Base-by-base conservation (phyloP, 202 grass and related monocot genomes). In the Carex sylvatica region DNA sequence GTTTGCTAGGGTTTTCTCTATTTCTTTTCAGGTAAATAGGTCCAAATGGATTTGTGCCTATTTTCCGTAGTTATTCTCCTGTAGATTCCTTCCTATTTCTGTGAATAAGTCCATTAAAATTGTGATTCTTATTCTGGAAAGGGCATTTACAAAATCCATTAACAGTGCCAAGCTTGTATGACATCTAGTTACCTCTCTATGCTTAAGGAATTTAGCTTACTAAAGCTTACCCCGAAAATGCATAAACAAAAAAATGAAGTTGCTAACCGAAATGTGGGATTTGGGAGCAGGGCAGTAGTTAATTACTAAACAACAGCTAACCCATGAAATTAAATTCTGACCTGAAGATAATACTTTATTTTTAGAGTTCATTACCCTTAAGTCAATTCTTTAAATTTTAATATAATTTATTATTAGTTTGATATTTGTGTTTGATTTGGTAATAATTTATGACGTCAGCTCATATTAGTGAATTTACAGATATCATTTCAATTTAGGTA, bases 401-500 rank as follows among this genome's bases (percentile, higher is more conserved):
- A 5, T 12, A 11, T 42, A 9, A 46, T 70, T 70, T 42, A 9
- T 46, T 70, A 9, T 70, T 22, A 46, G 18, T 11, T 70, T 44
- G 16, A 44, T 70, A 70, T 46, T 70, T 70, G 36, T 23, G n/a
- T 22, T 69, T 42, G 6, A 44, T 70, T 42, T 70, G 67, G 36
- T 70, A 10, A 70, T 11, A 20, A 38, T 70, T 40, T 18, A 1
- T 44, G 35, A 70, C 1, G 3, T 44, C 16, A 19, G 15, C 9
- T 69, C 65, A 42, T 40, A 69, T n/a, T 40, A 40, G 35, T 40
- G 35, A 69, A 9, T 69, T 42, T 69, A 16, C 16, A 20, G 33
- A 69, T 69, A 69, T 69, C 16, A 69, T 40, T 69, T 69, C 26
- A 69, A 36, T 67, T 9, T 67, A 62, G 33, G 35, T 42, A 66